These are phyloP conservation scores for Beta macrorhiza DNA, from an alignment of 179 eudicot genomes.

Conservation along the genomic window DNA sequence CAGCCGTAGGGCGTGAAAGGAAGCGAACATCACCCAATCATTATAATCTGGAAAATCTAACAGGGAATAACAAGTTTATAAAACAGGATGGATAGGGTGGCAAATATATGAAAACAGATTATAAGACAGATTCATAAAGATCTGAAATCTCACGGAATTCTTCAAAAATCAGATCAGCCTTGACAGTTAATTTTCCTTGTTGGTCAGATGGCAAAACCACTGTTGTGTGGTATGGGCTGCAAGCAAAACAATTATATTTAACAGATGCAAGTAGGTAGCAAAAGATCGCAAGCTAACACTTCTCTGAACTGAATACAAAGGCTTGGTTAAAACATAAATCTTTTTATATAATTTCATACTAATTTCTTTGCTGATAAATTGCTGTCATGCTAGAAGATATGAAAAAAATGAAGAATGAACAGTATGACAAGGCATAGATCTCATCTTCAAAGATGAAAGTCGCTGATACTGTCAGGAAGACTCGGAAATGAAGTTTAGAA, in stretches of 20 bases:
- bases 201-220: conserved; percentile 53
- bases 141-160: conserved; percentile 58
- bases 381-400: background rate
- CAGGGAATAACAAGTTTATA: background rate
- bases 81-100: background rate
- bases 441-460: background rate
- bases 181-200: conserved; percentile 66
- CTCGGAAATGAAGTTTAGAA: background rate
- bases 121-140: background rate
- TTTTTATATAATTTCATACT: background rate
- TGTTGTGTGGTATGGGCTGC: conserved; percentile 82
- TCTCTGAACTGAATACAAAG: background rate
- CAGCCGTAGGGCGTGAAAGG: background rate
- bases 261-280: conserved; percentile 18
- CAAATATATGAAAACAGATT: background rate
- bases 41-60: background rate
- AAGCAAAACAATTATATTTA: conserved; percentile 22
- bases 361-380: background rate
- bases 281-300: background rate
- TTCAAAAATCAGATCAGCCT: conserved; percentile 81
- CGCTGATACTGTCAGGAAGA: background rate
- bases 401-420: background rate
- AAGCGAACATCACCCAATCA: background rate
- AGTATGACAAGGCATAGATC: conserved; percentile 5
- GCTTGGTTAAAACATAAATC: background rate